Conservation (phyloP, 345 rosid species). For the Xanthoceras sorbifolium region DNA sequence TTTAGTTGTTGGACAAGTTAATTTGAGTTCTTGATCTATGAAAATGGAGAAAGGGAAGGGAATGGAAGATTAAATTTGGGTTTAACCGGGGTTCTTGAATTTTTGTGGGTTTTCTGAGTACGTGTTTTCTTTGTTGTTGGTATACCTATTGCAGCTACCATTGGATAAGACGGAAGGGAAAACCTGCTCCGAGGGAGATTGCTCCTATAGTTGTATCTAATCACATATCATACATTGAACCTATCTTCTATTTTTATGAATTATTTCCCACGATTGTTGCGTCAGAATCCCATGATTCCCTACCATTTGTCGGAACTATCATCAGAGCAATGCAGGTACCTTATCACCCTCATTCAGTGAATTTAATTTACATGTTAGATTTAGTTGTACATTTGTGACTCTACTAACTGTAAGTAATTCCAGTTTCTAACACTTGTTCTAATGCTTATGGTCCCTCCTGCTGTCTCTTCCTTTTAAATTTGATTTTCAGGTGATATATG, state of each 20-base stretch:
- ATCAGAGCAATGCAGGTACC: constrained; percentile 98
- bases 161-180: constrained; percentile 92
- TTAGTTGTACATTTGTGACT: not conserved
- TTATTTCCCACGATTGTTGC: constrained; percentile 95
- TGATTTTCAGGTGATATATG: constrained; percentile 82
- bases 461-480: not conserved
- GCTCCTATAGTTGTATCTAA: constrained; percentile 95
- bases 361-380: not conserved
- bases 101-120: constrained; percentile 1
- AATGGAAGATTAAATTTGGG: not conserved
- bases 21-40: not conserved
- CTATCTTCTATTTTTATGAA: constrained; percentile 92
- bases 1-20: not conserved
- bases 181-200: constrained; percentile 78
- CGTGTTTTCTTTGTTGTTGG: not conserved
- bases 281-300: constrained; percentile 84
- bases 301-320: constrained; percentile 94
- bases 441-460: not conserved
- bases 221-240: constrained; percentile 89
- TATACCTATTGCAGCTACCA: constrained; percentile 63
- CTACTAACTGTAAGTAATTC: not conserved
- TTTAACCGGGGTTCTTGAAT: not conserved
- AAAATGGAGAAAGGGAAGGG: not conserved
- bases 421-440: not conserved
- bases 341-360: not conserved